phyloP scores from a whole-genome alignment of 73 alveolate genomes.

The Paraurostyla sp. region DNA sequence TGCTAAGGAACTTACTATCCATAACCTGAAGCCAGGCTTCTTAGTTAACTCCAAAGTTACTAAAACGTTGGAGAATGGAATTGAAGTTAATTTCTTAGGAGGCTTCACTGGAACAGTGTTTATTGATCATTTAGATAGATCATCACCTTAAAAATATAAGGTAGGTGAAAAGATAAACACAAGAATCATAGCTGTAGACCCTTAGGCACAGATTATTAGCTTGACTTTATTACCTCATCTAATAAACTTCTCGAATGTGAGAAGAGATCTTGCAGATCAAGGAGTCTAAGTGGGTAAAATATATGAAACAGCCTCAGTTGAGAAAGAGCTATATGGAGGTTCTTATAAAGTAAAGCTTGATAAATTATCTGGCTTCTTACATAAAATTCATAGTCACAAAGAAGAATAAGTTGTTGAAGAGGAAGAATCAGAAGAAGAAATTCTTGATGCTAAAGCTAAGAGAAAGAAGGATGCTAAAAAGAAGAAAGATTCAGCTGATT shows the following conservation, averaged over 20 bases:
- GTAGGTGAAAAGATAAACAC: conserved; percentile 65
- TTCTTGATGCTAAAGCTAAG: background rate
- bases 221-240: conserved; percentile 38
- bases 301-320: background rate
- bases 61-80: conserved; percentile 64
- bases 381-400: conserved; percentile 21
- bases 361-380: conserved; percentile 4
- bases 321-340: conserved; percentile 59
- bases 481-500: background rate
- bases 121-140: conserved; percentile 62
- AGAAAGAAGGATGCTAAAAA: background rate
- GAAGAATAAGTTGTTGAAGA: conserved; percentile 21
- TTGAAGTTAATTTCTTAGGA: conserved; percentile 56
- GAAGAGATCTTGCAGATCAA: background rate
- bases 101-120: conserved; percentile 70
- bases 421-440: conserved; percentile 40
- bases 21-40: conserved; percentile 73
- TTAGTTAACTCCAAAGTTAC: conserved; percentile 60
- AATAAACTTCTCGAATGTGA: background rate
- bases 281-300: conserved; percentile 23
- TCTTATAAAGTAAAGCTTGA: conserved; percentile 27
- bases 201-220: background rate
- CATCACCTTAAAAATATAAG: conserved; percentile 39
- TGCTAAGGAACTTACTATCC: conserved; percentile 51
- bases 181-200: conserved; percentile 67